Conservation (phyloP, 345 rosid species). For the Dovyalis caffra region DNA sequence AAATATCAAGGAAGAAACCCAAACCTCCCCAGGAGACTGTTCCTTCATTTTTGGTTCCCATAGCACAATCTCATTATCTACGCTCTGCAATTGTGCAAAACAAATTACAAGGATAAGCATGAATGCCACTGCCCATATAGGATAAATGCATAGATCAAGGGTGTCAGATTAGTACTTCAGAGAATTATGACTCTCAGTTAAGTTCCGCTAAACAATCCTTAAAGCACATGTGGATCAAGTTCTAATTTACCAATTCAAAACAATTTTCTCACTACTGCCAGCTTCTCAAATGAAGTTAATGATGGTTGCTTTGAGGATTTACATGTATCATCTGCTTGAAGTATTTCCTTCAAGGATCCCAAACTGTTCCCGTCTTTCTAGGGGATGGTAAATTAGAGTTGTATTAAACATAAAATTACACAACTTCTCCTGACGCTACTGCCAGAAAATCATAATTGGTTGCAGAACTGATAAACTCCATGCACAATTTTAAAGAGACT, state of each 20-base stretch:
- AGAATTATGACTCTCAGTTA: neutral
- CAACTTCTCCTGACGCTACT: neutral
- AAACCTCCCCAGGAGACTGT: constrained; percentile 96
- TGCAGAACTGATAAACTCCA: neutral
- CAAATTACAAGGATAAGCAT: constrained; percentile 10
- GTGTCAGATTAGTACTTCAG: neutral
- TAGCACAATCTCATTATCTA: constrained; percentile 88
- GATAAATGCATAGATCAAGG: neutral
- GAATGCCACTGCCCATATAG: neutral
- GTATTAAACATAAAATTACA: neutral
- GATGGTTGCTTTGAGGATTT: neutral
- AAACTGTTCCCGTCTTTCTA: neutral
- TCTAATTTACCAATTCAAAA: neutral
- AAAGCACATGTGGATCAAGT: neutral
- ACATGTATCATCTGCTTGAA: neutral
- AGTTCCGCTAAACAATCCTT: neutral
- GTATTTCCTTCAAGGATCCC: neutral
- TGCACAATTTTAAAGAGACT: neutral
- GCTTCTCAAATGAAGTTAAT: neutral
- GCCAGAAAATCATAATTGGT: neutral
- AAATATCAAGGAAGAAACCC: constrained; percentile 13
- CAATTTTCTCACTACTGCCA: constrained; percentile 1
- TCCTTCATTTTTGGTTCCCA: constrained; percentile 98
- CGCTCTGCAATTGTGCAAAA: constrained; percentile 59
- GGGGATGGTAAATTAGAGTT: too few species aligned